Evolutionary conservation across 2,329 filamentous ascomycete genomes (phyloP).

Genomic region (Exserohilum turcica): DNA sequence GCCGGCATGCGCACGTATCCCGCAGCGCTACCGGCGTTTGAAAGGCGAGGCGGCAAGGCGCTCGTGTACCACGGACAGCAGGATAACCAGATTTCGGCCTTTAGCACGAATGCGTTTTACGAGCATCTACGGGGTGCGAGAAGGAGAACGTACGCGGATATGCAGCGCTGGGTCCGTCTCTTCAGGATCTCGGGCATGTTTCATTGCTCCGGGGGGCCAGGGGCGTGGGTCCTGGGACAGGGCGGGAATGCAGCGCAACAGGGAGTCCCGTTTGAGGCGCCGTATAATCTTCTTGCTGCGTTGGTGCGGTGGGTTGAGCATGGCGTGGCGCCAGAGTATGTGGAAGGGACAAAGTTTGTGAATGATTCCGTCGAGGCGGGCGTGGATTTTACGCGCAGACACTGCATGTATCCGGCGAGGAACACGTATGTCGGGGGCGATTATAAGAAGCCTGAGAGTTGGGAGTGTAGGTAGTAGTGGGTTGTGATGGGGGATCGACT

Average conservation of each 20-base stretch:
- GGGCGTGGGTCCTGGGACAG: conserved; percentile 48
- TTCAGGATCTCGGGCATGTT: conserved; percentile 60
- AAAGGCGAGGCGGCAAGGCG: conserved; percentile 50
- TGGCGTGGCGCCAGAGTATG: conserved; percentile 45
- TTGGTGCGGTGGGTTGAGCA: conserved; percentile 54
- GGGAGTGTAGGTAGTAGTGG: conserved; percentile 14
- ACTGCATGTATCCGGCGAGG: conserved; percentile 48
- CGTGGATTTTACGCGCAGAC: conserved; percentile 52
- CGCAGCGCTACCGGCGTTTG: conserved; percentile 39
- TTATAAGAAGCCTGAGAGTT: conserved; percentile 37
- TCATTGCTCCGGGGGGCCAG: conserved; percentile 56
- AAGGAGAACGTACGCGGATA: conserved; percentile 6
- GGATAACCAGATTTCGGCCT: conserved; percentile 52
- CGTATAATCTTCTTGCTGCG: conserved; percentile 42
- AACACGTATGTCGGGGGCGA: conserved; percentile 14
- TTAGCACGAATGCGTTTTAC: conserved; percentile 54
- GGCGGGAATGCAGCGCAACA: conserved; percentile 22
- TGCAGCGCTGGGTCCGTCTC: conserved; percentile 51
- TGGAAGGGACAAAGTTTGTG: conserved; percentile 35
- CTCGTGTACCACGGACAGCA: conserved; percentile 52
- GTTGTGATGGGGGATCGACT: too few relatives aligned
- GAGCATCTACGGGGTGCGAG: conserved; percentile 42
- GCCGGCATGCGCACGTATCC: conserved; percentile 46
- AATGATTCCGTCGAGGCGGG: conserved; percentile 50
- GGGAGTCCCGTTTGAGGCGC: conserved; percentile 22